These are phyloP conservation scores for Parastagonospora nodorum DNA, from an alignment of 2,329 filamentous ascomycete genomes.

Conservation along the genomic window DNA sequence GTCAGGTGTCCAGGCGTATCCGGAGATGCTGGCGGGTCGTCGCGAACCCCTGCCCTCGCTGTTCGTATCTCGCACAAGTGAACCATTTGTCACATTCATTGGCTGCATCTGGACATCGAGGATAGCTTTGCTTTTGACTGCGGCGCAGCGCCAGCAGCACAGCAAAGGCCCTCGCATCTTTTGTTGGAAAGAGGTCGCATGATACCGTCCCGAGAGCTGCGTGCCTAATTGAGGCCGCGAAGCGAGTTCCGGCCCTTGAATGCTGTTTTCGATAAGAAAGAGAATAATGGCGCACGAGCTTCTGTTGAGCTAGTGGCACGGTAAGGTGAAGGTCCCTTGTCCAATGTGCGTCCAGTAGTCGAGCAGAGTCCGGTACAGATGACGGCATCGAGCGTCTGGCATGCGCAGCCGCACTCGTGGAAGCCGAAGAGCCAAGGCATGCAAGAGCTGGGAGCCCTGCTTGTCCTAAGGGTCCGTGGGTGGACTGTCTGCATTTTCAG, in stretches of 20 bases:
- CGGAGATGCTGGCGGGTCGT: neutral
- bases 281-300: constrained; percentile 3
- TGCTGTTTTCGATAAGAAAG: neutral
- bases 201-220: constrained; percentile 9
- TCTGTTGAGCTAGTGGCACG: neutral
- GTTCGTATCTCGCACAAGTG: neutral
- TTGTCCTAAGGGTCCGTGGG: neutral
- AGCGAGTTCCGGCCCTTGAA: neutral
- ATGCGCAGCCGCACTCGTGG: neutral
- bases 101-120: constrained; percentile 8
- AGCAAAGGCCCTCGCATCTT: constrained; percentile 18
- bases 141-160: constrained; percentile 8
- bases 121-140: constrained; percentile 9
- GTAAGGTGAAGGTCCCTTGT: neutral
- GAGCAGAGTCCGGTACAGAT: constrained; percentile 5
- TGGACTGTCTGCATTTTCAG: neutral
- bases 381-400: constrained; percentile 19
- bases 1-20: neutral
- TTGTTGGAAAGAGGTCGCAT: constrained; percentile 23
- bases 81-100: constrained; percentile 6
- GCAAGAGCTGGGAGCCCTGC: neutral
- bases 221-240: neutral
- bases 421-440: constrained; percentile 8
- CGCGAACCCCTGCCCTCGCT: constrained; percentile 1
- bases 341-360: neutral